phyloP scores from a whole-genome alignment of 148 eudicot genomes.

The Rhododendron henanense region DNA sequence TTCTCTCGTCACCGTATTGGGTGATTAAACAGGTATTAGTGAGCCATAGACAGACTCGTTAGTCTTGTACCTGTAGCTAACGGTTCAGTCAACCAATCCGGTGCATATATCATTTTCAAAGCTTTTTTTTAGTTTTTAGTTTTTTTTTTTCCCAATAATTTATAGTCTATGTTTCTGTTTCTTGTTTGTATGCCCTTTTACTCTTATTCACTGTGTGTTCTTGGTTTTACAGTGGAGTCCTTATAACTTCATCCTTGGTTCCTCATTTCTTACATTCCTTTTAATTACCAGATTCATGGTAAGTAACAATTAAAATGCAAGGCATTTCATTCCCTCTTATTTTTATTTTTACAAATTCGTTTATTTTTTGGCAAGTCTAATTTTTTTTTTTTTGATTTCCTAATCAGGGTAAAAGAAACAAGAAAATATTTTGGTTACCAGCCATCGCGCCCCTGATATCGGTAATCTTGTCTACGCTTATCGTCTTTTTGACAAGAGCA shows the following conservation, averaged over 20 bases:
- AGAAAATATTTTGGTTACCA: conserved; percentile 44
- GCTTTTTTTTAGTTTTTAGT: neutral
- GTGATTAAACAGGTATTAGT: neutral
- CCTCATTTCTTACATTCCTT: conserved; percentile 47
- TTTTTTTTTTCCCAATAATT: too few species aligned
- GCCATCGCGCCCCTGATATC: conserved; percentile 48
- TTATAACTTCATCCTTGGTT: conserved; percentile 38
- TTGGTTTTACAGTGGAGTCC: conserved; percentile 35
- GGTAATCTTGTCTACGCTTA: conserved; percentile 39
- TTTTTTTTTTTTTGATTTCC: neutral
- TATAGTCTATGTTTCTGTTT: neutral
- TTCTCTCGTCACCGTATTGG: neutral
- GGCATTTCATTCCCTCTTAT: neutral
- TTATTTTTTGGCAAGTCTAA: neutral
- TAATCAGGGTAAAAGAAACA: conserved; percentile 38
- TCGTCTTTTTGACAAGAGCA: conserved; percentile 40
- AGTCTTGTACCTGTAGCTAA: neutral
- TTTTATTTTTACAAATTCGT: too few species aligned
- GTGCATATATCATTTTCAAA: neutral
- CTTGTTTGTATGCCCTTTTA: neutral
- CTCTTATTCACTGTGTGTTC: neutral
- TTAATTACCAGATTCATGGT: conserved; percentile 36
- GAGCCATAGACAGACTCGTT: neutral
- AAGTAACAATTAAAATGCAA: conserved; percentile 5
- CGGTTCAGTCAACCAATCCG: neutral